Evolutionary conservation across 2,329 filamentous ascomycete species (phyloP), one percentile per base, ranked within the genome.

Genomic region (Nannizziopsis arthrosporioides): DNA sequence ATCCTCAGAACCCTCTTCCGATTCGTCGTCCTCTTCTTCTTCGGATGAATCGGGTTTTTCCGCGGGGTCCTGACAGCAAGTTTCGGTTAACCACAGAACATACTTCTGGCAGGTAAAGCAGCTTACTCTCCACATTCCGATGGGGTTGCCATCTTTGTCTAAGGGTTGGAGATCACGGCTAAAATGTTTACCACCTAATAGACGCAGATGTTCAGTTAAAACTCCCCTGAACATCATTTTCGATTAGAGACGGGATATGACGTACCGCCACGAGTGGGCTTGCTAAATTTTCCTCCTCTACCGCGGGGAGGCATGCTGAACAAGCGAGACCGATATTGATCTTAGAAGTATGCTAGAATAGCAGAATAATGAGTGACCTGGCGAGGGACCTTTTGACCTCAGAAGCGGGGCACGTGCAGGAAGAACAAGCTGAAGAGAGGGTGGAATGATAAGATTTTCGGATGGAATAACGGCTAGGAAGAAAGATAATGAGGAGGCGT

Each of bases 231-330:
- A 27, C 22, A 27, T 3, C 22, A 7, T 27, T 7, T 27, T 4
- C 4, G 11, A 40, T 42, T 22, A 22, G 30, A 27, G 32, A n/a
- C 48, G 30, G 27, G 22, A 46, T 42, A 15, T 39, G 52, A 55
- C 76, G 58, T 70, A 90, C 90, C 89, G 76, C 90, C 90, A 70
- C 90, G 78, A 58, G 86, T 88, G 57, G 84, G 87, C 74, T 95
- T 96, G 73, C 81, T 85, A 68, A 90, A 94, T 72, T 96, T 96
- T 69, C 89, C 87, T 60, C 84, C 88, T 63, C 89, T 84, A 58
- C 86, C 88, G 64, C 87, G 65, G 51, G 67, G 68, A 36, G 68
- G 59, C 68, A 71, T 71, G 22, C 36, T 61, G 51, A 27, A 37
- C 18, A 18, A 46, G 49, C 34, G 40, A 36, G 27, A 31, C 43